Percentiles rank a stretch among this genome's conserved stretches.
Conservation (phyloP, 164 flowering plant species). For the Amborella trichopoda region DNA sequence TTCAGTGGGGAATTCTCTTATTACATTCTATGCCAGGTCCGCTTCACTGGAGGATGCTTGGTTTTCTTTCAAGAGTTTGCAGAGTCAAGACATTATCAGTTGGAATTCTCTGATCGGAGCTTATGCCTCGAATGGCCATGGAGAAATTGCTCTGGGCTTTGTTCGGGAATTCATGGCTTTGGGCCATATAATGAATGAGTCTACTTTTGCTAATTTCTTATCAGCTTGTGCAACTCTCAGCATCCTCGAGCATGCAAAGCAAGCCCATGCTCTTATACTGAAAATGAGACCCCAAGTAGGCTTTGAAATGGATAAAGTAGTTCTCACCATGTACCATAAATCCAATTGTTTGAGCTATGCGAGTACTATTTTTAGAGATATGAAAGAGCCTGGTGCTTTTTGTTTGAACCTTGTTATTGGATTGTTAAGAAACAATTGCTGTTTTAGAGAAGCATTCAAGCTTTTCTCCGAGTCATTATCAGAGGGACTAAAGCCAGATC, state of each 20-base stretch:
- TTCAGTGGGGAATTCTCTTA: slow-evolving; percentile 18
- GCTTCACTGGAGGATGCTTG: slow-evolving; percentile 10
- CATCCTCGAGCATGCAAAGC: slow-evolving; percentile 11
- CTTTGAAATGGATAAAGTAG: slow-evolving; percentile 7
- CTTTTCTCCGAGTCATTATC: slow-evolving; percentile 6
- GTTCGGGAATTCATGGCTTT: slow-evolving; percentile 7
- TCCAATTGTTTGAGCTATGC: slow-evolving; percentile 9
- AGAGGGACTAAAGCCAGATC: slow-evolving; percentile 14
- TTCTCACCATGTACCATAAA: slow-evolving; percentile 21
- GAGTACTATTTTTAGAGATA: slow-evolving; percentile 5
- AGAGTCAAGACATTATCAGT: slow-evolving; percentile 12
- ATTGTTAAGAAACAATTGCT: slow-evolving; percentile 8
- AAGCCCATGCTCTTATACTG: slow-evolving; percentile 12
- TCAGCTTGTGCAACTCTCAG: slow-evolving; percentile 15
- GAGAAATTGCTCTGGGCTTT: slow-evolving; percentile 11
- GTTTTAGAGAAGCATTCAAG: too few species aligned
- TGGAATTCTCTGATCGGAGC: slow-evolving; percentile 23
- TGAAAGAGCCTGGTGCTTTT: slow-evolving; percentile 8
- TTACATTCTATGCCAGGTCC: slow-evolving; percentile 16
- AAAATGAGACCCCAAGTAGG: slow-evolving; percentile 9
- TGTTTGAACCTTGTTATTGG: slow-evolving; percentile 12
- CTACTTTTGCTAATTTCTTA: slow-evolving; percentile 21
- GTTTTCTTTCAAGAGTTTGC: slow-evolving; percentile 8
- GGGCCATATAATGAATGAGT: slow-evolving; percentile 14
- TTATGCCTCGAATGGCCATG: slow-evolving; percentile 15